Percentiles rank a stretch among this genome's conserved stretches.
Conservation (phyloP, 1,284 basidiomycete species). For the Ganoderma multipileum region DNA sequence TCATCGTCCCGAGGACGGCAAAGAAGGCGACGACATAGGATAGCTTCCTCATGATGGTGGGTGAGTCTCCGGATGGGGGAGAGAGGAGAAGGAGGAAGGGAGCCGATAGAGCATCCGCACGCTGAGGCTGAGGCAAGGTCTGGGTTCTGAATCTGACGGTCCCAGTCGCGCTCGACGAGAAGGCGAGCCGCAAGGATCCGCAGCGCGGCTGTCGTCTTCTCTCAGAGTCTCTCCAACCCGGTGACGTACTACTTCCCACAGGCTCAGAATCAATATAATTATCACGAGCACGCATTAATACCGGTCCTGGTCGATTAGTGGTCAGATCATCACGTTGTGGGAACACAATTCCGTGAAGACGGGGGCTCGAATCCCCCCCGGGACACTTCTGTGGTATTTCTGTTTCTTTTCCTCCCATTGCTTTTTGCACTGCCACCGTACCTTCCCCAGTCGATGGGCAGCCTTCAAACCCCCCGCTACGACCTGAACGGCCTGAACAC, state of each 20-base stretch:
- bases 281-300: fast-evolving
- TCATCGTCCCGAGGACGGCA: constrained; percentile 54
- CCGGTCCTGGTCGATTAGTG: constrained; percentile 38
- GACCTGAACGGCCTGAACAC: no score
- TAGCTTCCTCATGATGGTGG: constrained; percentile 59
- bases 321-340: constrained; percentile 39
- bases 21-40: constrained; percentile 69
- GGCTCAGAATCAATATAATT: background rate
- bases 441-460: no score
- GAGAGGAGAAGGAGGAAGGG: background rate
- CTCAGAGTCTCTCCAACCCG: constrained; percentile 4
- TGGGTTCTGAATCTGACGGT: constrained; percentile 4
- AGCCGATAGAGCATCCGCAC: constrained; percentile 4
- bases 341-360: constrained; percentile 32
- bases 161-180: constrained; percentile 11
- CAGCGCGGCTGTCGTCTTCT: background rate
- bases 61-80: background rate
- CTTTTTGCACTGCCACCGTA: no score
- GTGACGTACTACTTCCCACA: background rate
- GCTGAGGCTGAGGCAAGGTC: constrained; percentile 4
- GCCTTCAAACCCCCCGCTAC: no score
- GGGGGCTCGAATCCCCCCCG: constrained; percentile 37
- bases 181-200: background rate
- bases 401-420: background rate
- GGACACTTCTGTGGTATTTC: constrained; percentile 20